A percentile compares a stretch with the other conserved stretches of the same genome.
These are phyloP conservation scores for Rosa hybrid DNA, from an alignment of 331 rosid genomes.

Conservation along the genomic window DNA sequence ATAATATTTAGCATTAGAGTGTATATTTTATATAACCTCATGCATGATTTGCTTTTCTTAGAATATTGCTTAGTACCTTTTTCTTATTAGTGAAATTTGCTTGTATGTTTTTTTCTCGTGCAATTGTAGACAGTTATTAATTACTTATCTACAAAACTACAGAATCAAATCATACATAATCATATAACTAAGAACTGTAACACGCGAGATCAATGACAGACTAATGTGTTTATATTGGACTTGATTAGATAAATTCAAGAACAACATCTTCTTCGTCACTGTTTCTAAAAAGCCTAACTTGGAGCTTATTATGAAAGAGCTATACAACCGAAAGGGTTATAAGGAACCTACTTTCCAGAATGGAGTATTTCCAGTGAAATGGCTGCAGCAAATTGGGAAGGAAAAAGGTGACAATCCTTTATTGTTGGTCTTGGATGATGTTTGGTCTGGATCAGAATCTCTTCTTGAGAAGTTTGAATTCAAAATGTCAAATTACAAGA, in stretches of 20 bases:
- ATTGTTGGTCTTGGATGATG: conserved; percentile 20
- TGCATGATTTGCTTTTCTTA: no score
- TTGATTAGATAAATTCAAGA: conserved; percentile 46
- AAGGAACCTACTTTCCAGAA: conserved; percentile 30
- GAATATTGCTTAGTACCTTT: no score
- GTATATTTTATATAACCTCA: no score
- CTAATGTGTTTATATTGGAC: conserved; percentile 1
- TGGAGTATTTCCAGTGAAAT: conserved; percentile 34
- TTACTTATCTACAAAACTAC: no score
- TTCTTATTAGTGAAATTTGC: no score
- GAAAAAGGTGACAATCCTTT: not conserved
- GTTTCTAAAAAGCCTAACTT: conserved; percentile 50
- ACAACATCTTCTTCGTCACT: conserved; percentile 46
- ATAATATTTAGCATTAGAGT: no score
- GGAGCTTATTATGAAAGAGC: conserved; percentile 27
- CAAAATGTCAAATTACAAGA: conserved; percentile 31
- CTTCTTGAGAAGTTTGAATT: not conserved
- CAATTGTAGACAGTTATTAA: no score
- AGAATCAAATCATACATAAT: no score
- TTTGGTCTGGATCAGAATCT: not conserved
- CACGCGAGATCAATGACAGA: no score
- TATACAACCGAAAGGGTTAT: conserved; percentile 33
- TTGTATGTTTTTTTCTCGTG: no score
- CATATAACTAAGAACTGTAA: no score
- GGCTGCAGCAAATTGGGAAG: conserved; percentile 26